phyloP scores from a whole-genome alignment of 768 basidiomycete species.

The Leccinum sublutescens region DNA sequence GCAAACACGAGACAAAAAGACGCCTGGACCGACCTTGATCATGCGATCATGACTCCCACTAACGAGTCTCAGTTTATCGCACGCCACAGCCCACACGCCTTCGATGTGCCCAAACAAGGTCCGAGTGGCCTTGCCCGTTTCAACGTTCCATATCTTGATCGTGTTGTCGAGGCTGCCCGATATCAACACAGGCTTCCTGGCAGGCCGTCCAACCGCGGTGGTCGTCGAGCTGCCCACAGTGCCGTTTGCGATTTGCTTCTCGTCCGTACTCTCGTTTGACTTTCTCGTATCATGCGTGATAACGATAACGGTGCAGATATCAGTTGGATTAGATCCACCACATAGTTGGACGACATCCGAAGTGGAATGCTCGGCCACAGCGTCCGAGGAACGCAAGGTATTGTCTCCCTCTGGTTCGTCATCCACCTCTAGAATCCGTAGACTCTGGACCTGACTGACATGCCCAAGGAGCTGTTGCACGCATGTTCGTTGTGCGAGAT shows the following conservation, averaged over 20 bases:
- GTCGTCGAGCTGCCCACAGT: slow-evolving; percentile 1
- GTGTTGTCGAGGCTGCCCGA: slow-evolving; percentile 94
- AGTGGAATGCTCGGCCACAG: slow-evolving; percentile 14
- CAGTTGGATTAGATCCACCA: slow-evolving; percentile 11
- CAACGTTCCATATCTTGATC: slow-evolving; percentile 94
- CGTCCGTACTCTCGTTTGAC: slow-evolving; percentile 13
- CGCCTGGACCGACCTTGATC: slow-evolving; percentile 70
- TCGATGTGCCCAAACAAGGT: slow-evolving; percentile 98
- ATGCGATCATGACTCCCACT: slow-evolving; percentile 95
- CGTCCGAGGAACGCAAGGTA: slow-evolving; percentile 9
- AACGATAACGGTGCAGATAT: slow-evolving; percentile 29
- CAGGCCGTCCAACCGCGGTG: slow-evolving; percentile 15
- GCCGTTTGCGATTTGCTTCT: slow-evolving; percentile 7
- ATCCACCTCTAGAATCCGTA: slow-evolving; percentile 73
- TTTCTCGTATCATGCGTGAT: slow-evolving; percentile 23
- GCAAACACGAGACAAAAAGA: slow-evolving; percentile 4
- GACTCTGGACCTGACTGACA: slow-evolving; percentile 91
- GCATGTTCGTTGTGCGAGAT: slow-evolving; percentile 76
- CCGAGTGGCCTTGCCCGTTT: slow-evolving; percentile 68
- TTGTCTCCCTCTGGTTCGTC: slow-evolving; percentile 39
- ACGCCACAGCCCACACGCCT: slow-evolving; percentile 95
- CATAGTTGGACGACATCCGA: slow-evolving; percentile 17
- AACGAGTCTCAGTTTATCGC: slow-evolving; percentile 87
- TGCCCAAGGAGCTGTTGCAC: slow-evolving; percentile 85
- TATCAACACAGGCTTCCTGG: slow-evolving; percentile 71